Percentiles rank a stretch among this genome's conserved stretches.
phyloP scores from a whole-genome alignment of 805 yeast genomes.

The Metschnikowia santaceciliae region DNA sequence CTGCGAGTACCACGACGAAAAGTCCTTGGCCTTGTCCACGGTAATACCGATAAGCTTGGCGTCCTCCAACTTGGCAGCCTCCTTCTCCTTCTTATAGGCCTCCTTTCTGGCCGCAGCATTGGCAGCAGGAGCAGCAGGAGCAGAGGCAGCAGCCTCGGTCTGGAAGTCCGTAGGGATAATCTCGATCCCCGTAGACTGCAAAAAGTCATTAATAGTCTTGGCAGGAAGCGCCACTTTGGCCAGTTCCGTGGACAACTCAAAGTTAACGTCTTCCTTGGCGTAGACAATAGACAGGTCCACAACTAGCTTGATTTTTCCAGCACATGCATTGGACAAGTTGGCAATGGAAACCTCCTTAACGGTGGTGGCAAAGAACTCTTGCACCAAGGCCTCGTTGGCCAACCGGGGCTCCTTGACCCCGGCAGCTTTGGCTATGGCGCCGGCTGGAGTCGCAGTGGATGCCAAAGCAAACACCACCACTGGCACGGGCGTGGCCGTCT shows the following conservation, averaged over 20 bases:
- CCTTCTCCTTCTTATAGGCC: slow-evolving; percentile 34
- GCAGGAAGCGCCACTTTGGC: slow-evolving; percentile 51
- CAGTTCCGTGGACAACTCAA: slow-evolving; percentile 49
- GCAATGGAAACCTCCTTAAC: slow-evolving; percentile 65
- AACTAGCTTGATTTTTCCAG: slow-evolving; percentile 57
- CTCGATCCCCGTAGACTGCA: slow-evolving; percentile 49
- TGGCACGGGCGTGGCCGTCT: slow-evolving; percentile 74
- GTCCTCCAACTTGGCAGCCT: slow-evolving; percentile 63
- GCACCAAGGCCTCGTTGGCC: slow-evolving; percentile 77
- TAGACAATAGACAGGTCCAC: slow-evolving; percentile 49
- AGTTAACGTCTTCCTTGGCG: slow-evolving; percentile 34
- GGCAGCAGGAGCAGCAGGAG: slow-evolving; percentile 20
- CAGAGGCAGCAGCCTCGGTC: slow-evolving; percentile 36
- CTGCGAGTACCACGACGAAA: slow-evolving; percentile 97
- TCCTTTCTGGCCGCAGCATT: slow-evolving; percentile 24
- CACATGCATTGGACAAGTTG: slow-evolving; percentile 38
- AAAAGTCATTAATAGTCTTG: slow-evolving; percentile 41
- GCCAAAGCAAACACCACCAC: slow-evolving; percentile 74
- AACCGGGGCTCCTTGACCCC: slow-evolving; percentile 80
- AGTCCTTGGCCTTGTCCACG: slow-evolving; percentile 85
- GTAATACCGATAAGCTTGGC: slow-evolving; percentile 95
- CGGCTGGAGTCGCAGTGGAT: slow-evolving; percentile 65
- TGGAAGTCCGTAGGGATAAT: slow-evolving; percentile 52
- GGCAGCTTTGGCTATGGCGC: slow-evolving; percentile 60
- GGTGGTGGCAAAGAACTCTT: slow-evolving; percentile 52